A percentile compares a stretch with the other conserved stretches of the same genome.
phyloP scores from a whole-genome alignment of 2,329 filamentous ascomycete genomes.

The Ceratocystis harringtonii region DNA sequence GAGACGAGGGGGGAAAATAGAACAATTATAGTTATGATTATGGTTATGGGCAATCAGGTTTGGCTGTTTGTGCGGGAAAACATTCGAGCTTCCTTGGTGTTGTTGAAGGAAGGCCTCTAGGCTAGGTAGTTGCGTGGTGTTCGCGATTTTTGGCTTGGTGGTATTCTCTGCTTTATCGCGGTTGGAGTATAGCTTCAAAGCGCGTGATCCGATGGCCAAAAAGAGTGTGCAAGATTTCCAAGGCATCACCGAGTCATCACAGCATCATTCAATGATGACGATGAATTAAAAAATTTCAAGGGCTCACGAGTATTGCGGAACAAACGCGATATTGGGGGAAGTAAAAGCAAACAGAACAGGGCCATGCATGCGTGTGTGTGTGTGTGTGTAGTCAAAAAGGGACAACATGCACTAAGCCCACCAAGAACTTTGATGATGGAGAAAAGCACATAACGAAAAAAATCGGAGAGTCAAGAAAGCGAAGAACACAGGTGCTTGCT shows the following conservation, averaged over 20 bases:
- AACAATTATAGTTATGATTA: no score
- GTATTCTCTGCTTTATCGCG: not conserved
- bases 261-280: not conserved
- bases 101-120: slow-evolving; percentile 2
- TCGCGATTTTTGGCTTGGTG: not conserved
- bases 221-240: not conserved
- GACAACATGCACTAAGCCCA: not conserved
- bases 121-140: not conserved
- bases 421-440: no score
- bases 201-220: not conserved
- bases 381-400: not conserved
- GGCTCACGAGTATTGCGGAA: not conserved
- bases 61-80: not conserved
- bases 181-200: not conserved
- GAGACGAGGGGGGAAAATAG: not conserved
- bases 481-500: not conserved
- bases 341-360: not conserved
- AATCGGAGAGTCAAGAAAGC: not conserved
- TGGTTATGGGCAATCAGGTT: not conserved
- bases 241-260: not conserved
- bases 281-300: not conserved
- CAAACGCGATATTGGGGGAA: not conserved
- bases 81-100: not conserved
- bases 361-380: not conserved
- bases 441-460: not conserved